Evolutionary conservation across 805 yeast species (phyloP), one percentile per base, ranked within the genome.

Genomic region (Wickerhamiella nectarea): DNA sequence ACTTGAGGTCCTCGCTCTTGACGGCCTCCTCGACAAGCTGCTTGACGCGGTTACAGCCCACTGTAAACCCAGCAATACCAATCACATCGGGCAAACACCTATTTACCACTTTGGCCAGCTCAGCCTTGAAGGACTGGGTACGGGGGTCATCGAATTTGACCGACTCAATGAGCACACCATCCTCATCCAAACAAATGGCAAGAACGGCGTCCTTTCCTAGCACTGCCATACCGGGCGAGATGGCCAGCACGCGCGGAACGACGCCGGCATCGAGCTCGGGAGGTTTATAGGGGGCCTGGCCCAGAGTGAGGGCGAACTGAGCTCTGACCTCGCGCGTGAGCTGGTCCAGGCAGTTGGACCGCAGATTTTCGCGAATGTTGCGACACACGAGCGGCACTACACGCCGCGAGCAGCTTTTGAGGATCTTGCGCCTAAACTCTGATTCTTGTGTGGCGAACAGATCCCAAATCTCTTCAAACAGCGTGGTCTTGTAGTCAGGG

Each of bases 251-350:
- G 49, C 81, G 77, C 17, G 98, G 95, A 43, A 76, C 70, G 4
- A 94, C 81, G 36, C 96, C 95, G 46, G 73, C 70, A 36, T 75
- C 82, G 51, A 71, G 79, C 4, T 82, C 80, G 37, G 73, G 70
- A 5, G 97, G 95, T 52, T 81, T 77, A 61, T 67, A 87, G 25
- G 99, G 96, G 2, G 97, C 95, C 65, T 87, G 97, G 59, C 89
- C 91, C 28, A 91, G 69, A 54, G 78, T 80, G 18, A 72, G 69
- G 58, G 75, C 66, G 55, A 89, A 80, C 22, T 72, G 67, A 35
- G 72, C 70, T 52, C 97, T 78, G 28, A 89, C 75, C 46, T 78
- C 78, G 46, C 68, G 71, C 41, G 77, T 77, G 36, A 91, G 68
- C 35, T 75, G 58, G 45, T 81, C 71, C 58, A 82, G 82, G 64